A percentile compares a stretch with the other conserved stretches of the same genome.
Evolutionary conservation across 1,139 yeast species (phyloP).

Genomic region (Candida sojae): DNA sequence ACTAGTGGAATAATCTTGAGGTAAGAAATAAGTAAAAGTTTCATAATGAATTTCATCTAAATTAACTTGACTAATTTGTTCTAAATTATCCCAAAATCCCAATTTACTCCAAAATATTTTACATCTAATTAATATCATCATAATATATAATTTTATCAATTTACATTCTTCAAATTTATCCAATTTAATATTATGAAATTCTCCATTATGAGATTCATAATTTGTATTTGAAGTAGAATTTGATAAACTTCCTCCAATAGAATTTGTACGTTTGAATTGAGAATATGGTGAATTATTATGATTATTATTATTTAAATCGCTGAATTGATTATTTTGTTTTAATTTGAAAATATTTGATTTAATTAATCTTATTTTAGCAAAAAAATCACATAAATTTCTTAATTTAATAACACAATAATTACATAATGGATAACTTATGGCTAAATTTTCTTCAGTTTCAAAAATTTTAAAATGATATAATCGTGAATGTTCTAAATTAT

Average conservation of each 20-base stretch:
- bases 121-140: conserved; percentile 33
- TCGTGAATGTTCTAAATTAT: conserved; percentile 73
- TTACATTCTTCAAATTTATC: conserved; percentile 24
- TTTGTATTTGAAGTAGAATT: conserved; percentile 5
- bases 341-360: conserved; percentile 50
- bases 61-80: conserved; percentile 31
- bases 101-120: conserved; percentile 81
- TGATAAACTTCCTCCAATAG: too few species aligned
- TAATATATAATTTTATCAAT: conserved; percentile 26
- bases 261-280: conserved; percentile 12
- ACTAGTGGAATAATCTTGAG: conserved; percentile 6
- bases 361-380: conserved; percentile 69
- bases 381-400: conserved; percentile 77
- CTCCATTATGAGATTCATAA: conserved; percentile 14
- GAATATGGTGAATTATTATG: background rate
- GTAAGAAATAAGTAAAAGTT: conserved; percentile 18
- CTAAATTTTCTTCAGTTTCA: conserved; percentile 19
- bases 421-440: conserved; percentile 65
- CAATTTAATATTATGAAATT: conserved; percentile 15
- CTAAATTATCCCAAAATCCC: conserved; percentile 61
- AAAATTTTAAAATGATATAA: conserved; percentile 62
- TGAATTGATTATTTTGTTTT: conserved; percentile 22
- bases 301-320: conserved; percentile 17
- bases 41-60: conserved; percentile 29
- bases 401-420: conserved; percentile 78